These are phyloP conservation scores for Piedraia hortae DNA, from an alignment of 2,329 filamentous ascomycete genomes.

Conservation along the genomic window DNA sequence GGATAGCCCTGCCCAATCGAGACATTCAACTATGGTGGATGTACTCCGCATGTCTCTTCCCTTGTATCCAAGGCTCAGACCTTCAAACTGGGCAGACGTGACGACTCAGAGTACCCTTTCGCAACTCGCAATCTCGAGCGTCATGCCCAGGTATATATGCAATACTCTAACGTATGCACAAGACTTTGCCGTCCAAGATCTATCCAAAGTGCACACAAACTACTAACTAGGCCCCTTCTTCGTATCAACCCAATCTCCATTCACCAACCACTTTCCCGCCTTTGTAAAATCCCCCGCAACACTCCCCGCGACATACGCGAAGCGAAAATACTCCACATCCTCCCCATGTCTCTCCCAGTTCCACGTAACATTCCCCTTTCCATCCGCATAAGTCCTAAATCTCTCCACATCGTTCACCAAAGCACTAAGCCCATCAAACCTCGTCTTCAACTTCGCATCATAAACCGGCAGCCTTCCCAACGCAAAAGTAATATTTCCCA, in stretches of 20 bases:
- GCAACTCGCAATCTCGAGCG: neutral
- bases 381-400: conserved; percentile 40
- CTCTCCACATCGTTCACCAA: conserved; percentile 69
- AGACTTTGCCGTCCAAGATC: neutral
- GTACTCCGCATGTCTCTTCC: no score
- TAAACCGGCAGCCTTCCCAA: conserved; percentile 16
- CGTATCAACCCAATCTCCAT: conserved; percentile 41
- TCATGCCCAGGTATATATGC: neutral
- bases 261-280: conserved; percentile 39
- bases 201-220: neutral
- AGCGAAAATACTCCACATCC: conserved; percentile 41
- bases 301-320: conserved; percentile 43
- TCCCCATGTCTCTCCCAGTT: conserved; percentile 10
- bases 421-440: conserved; percentile 48
- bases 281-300: conserved; percentile 42
- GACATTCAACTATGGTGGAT: no score
- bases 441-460: conserved; percentile 14
- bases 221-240: conserved; percentile 26
- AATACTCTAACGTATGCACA: neutral
- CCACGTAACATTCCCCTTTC: conserved; percentile 17
- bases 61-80: neutral
- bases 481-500: conserved; percentile 36
- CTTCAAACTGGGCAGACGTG: neutral
- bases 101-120: neutral
- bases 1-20: no score